These are phyloP conservation scores for Coemansia sp. DNA, from an alignment of 192 early-diverging fungal genomes.

Conservation along the genomic window DNA sequence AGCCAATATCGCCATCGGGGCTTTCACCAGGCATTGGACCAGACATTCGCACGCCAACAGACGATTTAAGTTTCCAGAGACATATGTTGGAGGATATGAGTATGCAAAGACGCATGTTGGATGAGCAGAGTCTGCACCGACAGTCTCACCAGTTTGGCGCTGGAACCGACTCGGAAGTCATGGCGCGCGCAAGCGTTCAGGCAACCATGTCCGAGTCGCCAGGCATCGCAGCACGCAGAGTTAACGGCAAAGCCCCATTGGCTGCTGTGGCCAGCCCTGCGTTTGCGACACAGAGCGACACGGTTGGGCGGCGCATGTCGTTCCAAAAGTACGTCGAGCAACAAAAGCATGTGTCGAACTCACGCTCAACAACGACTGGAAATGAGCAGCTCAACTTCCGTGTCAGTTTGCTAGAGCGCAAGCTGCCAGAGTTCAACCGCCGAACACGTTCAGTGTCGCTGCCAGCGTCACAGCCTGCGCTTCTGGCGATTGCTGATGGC, in stretches of 20 bases:
- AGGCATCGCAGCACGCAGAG: constrained; percentile 8
- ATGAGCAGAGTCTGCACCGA: constrained; percentile 13
- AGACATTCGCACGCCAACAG: not conserved
- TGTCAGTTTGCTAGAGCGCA: constrained; percentile 46
- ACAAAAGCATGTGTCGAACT: constrained; percentile 14
- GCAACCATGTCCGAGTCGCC: constrained; percentile 29
- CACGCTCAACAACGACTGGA: constrained; percentile 15
- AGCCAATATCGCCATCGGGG: constrained; percentile 1
- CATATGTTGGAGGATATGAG: constrained; percentile 4
- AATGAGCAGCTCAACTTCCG: constrained; percentile 52
- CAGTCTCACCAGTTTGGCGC: constrained; percentile 6
- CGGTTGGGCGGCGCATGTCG: constrained; percentile 16
- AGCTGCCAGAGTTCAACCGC: constrained; percentile 6
- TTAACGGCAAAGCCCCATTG: not conserved
- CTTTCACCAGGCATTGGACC: constrained; percentile 1
- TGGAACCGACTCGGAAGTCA: constrained; percentile 26
- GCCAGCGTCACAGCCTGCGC: constrained; percentile 22
- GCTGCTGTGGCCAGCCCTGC: not conserved
- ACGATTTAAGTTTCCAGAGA: not conserved
- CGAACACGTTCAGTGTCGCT: constrained; percentile 33
- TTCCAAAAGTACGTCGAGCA: constrained; percentile 49
- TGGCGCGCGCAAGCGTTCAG: constrained; percentile 36
- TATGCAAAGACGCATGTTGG: not conserved
- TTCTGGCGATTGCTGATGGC: constrained; percentile 6
- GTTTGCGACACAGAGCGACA: not conserved